phyloP scores from a whole-genome alignment of 768 basidiomycete species.

The Mycena sanguinolenta region DNA sequence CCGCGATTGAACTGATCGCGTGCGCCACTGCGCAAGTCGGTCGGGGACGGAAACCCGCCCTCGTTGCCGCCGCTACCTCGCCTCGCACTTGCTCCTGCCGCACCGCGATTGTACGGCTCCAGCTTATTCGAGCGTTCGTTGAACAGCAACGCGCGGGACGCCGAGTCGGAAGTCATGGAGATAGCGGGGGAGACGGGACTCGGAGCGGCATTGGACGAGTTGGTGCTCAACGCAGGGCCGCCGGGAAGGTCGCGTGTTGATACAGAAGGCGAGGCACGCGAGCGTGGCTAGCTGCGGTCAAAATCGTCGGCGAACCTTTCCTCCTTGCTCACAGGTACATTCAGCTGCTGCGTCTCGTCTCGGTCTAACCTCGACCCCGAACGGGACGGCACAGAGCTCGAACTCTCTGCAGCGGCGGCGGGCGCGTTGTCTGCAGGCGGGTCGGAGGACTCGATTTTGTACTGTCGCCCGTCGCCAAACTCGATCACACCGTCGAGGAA shows the following conservation, averaged over 20 bases:
- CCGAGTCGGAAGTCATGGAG: slow-evolving; percentile 54
- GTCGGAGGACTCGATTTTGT: slow-evolving; percentile 77
- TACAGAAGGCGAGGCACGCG: slow-evolving; percentile 62
- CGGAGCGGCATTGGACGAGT: slow-evolving; percentile 39
- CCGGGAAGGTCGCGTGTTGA: slow-evolving; percentile 56
- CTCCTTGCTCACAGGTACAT: slow-evolving; percentile 79
- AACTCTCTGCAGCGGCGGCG: slow-evolving; percentile 18
- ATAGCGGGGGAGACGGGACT: slow-evolving; percentile 47
- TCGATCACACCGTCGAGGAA: slow-evolving; percentile 92
- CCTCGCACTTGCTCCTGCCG: slow-evolving; percentile 58
- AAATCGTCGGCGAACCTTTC: slow-evolving; percentile 95
- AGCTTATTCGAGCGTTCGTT: slow-evolving; percentile 93
- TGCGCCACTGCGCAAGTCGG: slow-evolving; percentile 58
- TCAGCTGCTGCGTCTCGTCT: slow-evolving; percentile 35
- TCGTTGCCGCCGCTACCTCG: slow-evolving; percentile 54
- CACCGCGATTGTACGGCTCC: slow-evolving; percentile 79
- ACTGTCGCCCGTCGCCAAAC: slow-evolving; percentile 95
- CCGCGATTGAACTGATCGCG: slow-evolving; percentile 46
- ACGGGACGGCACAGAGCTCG: slow-evolving; percentile 38
- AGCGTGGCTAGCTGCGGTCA: slow-evolving; percentile 96
- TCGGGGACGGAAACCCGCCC: slow-evolving; percentile 55
- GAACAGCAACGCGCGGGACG: slow-evolving; percentile 82
- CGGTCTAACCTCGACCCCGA: slow-evolving; percentile 37
- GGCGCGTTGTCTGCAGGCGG: slow-evolving; percentile 40
- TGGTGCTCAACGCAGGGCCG: slow-evolving; percentile 12